phyloP scores from a whole-genome alignment of 345 rosid species.

The Bretschneidera sinensis region DNA sequence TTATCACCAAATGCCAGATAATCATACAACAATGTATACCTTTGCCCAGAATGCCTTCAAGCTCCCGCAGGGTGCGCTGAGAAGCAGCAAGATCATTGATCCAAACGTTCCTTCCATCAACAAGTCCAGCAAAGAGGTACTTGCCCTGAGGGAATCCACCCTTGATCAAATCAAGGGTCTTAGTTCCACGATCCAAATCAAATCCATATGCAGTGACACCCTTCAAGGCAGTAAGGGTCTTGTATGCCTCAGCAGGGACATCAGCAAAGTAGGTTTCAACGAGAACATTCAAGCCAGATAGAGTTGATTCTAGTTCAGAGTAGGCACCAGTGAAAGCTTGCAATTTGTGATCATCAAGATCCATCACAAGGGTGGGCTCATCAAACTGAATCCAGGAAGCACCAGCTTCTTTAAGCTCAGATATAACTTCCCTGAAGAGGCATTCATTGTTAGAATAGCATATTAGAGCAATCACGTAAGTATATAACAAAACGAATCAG shows the following conservation, averaged over 20 bases:
- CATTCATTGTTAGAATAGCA: constrained; percentile 13
- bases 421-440: constrained; percentile 68
- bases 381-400: constrained; percentile 95
- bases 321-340: constrained; percentile 79
- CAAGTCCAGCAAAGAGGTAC: constrained; percentile 90
- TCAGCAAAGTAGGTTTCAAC: constrained; percentile 96
- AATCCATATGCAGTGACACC: constrained; percentile 80
- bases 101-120: constrained; percentile 99
- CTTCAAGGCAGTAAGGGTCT: constrained; percentile 75
- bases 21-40: constrained; percentile 34
- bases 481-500: background rate
- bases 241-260: constrained; percentile 74
- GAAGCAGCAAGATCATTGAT: constrained; percentile 93
- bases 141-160: constrained; percentile 73
- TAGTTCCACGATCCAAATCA: constrained; percentile 86
- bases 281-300: constrained; percentile 77
- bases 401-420: constrained; percentile 93
- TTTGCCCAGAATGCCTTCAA: constrained; percentile 84
- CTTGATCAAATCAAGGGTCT: constrained; percentile 81
- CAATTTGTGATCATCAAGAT: constrained; percentile 81
- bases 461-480: constrained; percentile 16
- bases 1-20: background rate
- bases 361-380: constrained; percentile 87
- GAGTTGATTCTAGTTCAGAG: constrained; percentile 67
- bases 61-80: constrained; percentile 44